phyloP scores from a whole-genome alignment of 2,329 filamentous ascomycete genomes.

The Epichloe baconii region DNA sequence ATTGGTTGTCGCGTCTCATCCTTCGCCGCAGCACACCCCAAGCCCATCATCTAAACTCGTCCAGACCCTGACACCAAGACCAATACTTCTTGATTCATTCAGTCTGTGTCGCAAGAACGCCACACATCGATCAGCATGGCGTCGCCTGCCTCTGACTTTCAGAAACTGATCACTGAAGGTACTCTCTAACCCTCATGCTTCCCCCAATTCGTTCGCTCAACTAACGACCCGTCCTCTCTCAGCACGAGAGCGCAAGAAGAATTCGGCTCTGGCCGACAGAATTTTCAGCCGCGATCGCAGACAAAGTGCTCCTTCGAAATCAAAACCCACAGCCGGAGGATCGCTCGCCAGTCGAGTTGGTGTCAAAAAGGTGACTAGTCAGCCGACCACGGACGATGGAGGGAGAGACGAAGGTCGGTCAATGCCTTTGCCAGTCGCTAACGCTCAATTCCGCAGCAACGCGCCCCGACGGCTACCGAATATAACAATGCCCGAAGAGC shows the following conservation, averaged over 20 bases:
- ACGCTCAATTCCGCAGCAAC: constrained; percentile 9
- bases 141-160: constrained; percentile 35
- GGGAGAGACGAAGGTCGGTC: neutral
- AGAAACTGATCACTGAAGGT: constrained; percentile 43
- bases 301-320: constrained; percentile 39
- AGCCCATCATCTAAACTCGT: neutral
- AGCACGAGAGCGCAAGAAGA: constrained; percentile 58
- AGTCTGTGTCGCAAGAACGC: neutral
- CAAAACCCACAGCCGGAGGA: constrained; percentile 33
- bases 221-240: neutral
- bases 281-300: constrained; percentile 54
- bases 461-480: constrained; percentile 2
- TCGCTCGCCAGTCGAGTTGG: constrained; percentile 61
- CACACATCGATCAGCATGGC: constrained; percentile 20
- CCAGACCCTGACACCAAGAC: neutral
- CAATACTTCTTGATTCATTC: neutral
- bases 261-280: constrained; percentile 55
- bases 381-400: neutral
- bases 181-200: constrained; percentile 3
- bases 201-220: neutral
- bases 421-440: neutral
- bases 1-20: constrained; percentile 4
- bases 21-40: no score
- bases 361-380: constrained; percentile 49
- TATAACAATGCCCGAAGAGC: constrained; percentile 14